Evolutionary conservation across 805 yeast species (phyloP), one percentile per base, ranked within the genome.

Genomic region (Candida quercuum): DNA sequence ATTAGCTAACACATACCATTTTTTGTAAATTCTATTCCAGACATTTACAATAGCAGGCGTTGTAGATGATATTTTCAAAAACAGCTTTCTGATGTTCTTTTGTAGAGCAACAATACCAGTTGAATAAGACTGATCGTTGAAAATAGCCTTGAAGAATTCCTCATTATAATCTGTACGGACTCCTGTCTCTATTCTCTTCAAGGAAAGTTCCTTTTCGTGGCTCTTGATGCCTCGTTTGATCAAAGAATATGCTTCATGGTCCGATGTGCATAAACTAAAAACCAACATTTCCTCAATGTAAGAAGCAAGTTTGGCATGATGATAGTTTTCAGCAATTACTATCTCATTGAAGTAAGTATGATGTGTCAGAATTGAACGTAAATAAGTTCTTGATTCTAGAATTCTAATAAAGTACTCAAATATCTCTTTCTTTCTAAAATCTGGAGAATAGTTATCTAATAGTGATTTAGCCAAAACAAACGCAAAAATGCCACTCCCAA

Each of bases 31-130:
- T 26, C 63, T 43, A 3, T 52, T 47, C 75, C 74, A 72, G 5
- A 64, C 63, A 13, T 55, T 59, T 3, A 67, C 42, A 22, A 72
- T 52, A 3, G 73, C 66, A 9, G 43, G 35, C 3, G 61, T 54
- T 8, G 68, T 60, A 4, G 37, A 44, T 15, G 46, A 41, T 11
- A 59, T 47, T 8, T 45, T 46, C 30, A 56, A 45, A 34, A 64
- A 49, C 29, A 51, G 45, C 41, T 55, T 71, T 52, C 84, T 68
- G 36, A 83, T 59, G 41, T 77, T 72, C 52, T 83, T 82, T 51
- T 84, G 88, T 25, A 83, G 67, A 0, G 94, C 88, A 21, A 81
- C 78, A 16, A 79, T 69, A 21, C 93, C 89, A 1, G 85, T 77
- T 28, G 81, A 73, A 2, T 79, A 72, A 17, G 63, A 61, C 17